These are phyloP conservation scores for Coemansia sp. DNA, from an alignment of 192 early-diverging fungal species.

Conservation along the genomic window DNA sequence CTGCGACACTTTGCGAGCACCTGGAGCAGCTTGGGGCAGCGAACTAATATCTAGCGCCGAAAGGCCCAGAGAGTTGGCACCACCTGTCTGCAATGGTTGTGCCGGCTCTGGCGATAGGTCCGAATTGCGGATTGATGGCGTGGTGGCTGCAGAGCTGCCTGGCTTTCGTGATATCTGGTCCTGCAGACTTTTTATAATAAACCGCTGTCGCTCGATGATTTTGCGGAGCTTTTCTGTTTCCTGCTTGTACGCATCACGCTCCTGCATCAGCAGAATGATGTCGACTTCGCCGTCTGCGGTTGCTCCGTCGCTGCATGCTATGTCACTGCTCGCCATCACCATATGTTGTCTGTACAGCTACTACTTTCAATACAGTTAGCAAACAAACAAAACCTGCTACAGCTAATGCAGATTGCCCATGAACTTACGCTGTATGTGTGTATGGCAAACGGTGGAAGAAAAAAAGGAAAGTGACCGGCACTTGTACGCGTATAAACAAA, in stretches of 20 bases:
- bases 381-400: conserved; percentile 16
- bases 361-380: conserved; percentile 3
- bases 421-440: conserved; percentile 4
- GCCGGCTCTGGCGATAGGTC: conserved; percentile 18
- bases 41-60: conserved; percentile 25
- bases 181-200: conserved; percentile 84
- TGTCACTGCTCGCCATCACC: conserved; percentile 17
- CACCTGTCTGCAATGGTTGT: background rate
- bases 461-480: no score
- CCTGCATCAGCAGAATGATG: conserved; percentile 50
- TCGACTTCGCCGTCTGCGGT: conserved; percentile 22
- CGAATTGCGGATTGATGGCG: conserved; percentile 21
- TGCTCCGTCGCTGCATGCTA: conserved; percentile 9
- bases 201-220: conserved; percentile 86
- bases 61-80: conserved; percentile 34
- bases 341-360: conserved; percentile 7
- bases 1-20: conserved; percentile 27
- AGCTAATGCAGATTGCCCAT: conserved; percentile 7
- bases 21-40: conserved; percentile 10
- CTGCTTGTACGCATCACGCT: conserved; percentile 67
- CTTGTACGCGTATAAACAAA: no score
- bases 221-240: conserved; percentile 90
- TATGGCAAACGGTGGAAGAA: no score
- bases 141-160: conserved; percentile 28
- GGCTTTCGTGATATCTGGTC: conserved; percentile 54